These are phyloP conservation scores for Pyrenophora seminiperda DNA, from an alignment of 2,329 filamentous ascomycete genomes.

Conservation along the genomic window DNA sequence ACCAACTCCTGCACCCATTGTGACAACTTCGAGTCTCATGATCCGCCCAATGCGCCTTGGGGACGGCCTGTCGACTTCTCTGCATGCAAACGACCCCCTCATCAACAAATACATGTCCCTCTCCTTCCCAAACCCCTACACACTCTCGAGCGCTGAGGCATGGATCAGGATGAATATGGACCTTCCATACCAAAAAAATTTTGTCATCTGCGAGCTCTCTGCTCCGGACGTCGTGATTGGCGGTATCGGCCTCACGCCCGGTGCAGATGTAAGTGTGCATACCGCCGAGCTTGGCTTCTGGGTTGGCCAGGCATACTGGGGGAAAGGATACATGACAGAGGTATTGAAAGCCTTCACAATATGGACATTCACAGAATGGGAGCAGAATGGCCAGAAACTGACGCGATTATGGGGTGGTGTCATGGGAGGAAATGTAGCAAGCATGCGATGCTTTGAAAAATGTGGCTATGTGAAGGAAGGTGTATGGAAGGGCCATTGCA, in stretches of 20 bases:
- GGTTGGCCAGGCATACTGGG: slow-evolving; percentile 47
- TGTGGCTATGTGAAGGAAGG: slow-evolving; percentile 49
- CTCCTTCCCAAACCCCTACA: slow-evolving; percentile 50
- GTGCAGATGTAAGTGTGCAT: slow-evolving; percentile 44
- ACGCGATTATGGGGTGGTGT: slow-evolving; percentile 40
- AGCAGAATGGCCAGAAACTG: slow-evolving; percentile 31
- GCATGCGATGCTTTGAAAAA: slow-evolving; percentile 46
- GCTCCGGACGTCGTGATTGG: slow-evolving; percentile 38
- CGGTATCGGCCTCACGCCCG: slow-evolving; percentile 46
- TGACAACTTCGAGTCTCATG: slow-evolving; percentile 34
- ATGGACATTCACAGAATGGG: slow-evolving; percentile 41
- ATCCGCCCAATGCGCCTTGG: slow-evolving; percentile 41
- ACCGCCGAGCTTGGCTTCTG: slow-evolving; percentile 52
- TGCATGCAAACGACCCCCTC: slow-evolving; percentile 37
- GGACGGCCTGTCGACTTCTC: slow-evolving; percentile 36
- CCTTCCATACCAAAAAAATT: slow-evolving; percentile 21
- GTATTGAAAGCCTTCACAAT: slow-evolving; percentile 41
- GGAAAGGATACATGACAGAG: slow-evolving; percentile 41
- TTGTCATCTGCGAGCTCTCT: slow-evolving; percentile 22
- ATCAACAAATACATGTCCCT: slow-evolving; percentile 47
- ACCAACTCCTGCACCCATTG: slow-evolving; percentile 37
- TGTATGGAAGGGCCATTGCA: slow-evolving; percentile 38
- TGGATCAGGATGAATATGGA: slow-evolving; percentile 45
- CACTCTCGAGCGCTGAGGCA: slow-evolving; percentile 31
- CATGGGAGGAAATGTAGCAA: slow-evolving; percentile 42